Percentiles rank a stretch among this genome's conserved stretches.
These are phyloP conservation scores for Multifurca ochricompacta DNA, from an alignment of 768 basidiomycete genomes.

Conservation along the genomic window DNA sequence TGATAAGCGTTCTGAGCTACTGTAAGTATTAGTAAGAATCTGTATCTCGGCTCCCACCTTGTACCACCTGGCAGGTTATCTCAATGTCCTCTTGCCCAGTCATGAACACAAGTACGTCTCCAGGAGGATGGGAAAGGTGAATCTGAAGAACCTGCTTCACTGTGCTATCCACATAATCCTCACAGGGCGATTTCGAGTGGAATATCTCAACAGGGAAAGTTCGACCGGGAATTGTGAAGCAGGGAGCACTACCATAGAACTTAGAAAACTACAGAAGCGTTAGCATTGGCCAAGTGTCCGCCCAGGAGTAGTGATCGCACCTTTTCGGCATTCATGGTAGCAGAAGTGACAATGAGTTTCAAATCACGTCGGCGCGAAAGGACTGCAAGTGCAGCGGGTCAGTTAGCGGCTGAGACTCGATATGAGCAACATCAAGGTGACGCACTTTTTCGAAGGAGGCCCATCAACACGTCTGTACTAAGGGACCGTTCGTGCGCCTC, in stretches of 20 bases:
- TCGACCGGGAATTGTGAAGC: constrained; percentile 87
- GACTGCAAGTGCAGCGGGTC: constrained; percentile 34
- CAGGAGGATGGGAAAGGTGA: constrained; percentile 84
- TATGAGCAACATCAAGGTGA: constrained; percentile 4
- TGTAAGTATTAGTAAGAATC: background rate
- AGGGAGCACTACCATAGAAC: constrained; percentile 93
- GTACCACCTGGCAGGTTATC: constrained; percentile 88
- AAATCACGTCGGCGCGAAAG: constrained; percentile 85
- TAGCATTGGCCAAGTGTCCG: background rate
- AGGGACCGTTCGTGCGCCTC: constrained; percentile 97
- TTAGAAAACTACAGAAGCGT: constrained; percentile 69
- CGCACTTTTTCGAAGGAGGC: constrained; percentile 86
- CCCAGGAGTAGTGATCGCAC: constrained; percentile 31
- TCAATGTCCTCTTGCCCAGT: constrained; percentile 99
- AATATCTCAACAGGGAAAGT: constrained; percentile 98
- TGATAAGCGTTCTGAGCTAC: constrained; percentile 68
- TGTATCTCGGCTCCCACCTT: constrained; percentile 45
- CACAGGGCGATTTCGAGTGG: constrained; percentile 95
- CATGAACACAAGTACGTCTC: constrained; percentile 98
- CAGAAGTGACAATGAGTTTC: constrained; percentile 95
- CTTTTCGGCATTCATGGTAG: constrained; percentile 99
- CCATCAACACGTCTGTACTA: constrained; percentile 98
- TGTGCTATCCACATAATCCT: constrained; percentile 96
- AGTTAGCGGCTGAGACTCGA: background rate
- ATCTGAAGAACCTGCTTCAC: constrained; percentile 98